Evolutionary conservation across 1,139 yeast species (phyloP), one percentile per base, ranked within the genome.

Genomic region (Waltiozyma sp.): DNA sequence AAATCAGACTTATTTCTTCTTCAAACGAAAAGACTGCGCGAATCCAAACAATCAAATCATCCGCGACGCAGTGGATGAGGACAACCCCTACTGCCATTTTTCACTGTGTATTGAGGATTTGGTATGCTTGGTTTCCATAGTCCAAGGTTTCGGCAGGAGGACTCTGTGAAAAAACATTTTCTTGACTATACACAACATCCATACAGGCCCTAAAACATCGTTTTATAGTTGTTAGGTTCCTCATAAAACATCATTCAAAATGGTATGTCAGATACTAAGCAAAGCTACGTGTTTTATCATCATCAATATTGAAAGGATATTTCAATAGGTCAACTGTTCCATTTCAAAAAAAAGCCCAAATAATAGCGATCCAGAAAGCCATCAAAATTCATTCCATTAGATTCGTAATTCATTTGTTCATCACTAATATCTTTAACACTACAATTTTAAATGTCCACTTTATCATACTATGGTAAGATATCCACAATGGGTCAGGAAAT

Each of bases 201-300:
- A 16, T 16, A 2, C 19, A 14, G 23, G 15, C 37, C 46, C 43
- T 44, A 13, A 36, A 15, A 13, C 14, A 36, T 14, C 38, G 19
- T 19, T 36, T 36, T 16, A 35, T 19, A 35, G 11, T 18, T 5
- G 26, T 36, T 21, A 36, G 38, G 24, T 33, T 33, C 36, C 36
- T 40, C 40, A 41, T 38, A 45, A 44, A 52, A 48, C 53, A 54
- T 50, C 55, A 51, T 53, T 52, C 56, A 52, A 54, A 54, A 54
- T 54, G 58, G 58, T 54, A 53, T 46, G 58, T 54, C 39, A 33
- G 36, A 33, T 33, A 33, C 19, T n/a, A 5, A 15, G n/a, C 18
- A 14, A 31, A 31, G 21, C 3, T 6, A 18, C 16, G 36, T 33
- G 36, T 18, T 19, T 33, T 33, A 33, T 18, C 18, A 33, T 33